These are phyloP conservation scores for Alternaria ethzedia DNA, from an alignment of 2,329 filamentous ascomycete genomes.

Conservation along the genomic window DNA sequence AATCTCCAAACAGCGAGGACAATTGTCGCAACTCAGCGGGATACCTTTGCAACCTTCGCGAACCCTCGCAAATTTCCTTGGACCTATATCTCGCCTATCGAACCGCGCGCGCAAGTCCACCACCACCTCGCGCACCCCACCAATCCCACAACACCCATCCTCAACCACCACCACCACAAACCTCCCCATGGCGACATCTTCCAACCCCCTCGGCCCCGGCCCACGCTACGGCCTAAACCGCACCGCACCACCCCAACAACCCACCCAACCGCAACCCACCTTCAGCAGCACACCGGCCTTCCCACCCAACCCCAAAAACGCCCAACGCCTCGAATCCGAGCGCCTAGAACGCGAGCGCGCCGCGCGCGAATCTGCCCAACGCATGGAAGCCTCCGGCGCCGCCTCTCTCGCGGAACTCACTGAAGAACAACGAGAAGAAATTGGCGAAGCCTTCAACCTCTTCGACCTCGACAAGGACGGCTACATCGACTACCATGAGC, in stretches of 20 bases:
- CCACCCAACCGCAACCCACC: conserved; percentile 24
- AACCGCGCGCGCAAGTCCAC: not conserved
- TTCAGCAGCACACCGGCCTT: conserved; percentile 47
- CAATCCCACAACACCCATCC: conserved; percentile 1
- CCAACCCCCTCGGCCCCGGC: conserved; percentile 61
- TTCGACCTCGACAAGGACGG: conserved; percentile 97
- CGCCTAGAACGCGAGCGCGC: conserved; percentile 51
- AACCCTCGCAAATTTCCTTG: not conserved
- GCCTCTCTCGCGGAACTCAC: conserved; percentile 65
- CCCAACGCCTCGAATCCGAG: conserved; percentile 49
- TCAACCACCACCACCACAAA: not conserved
- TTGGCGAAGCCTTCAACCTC: conserved; percentile 93
- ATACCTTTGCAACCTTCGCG: not conserved
- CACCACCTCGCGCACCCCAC: conserved; percentile 4
- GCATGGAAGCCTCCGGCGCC: conserved; percentile 55
- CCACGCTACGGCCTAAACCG: conserved; percentile 60
- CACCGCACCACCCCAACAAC: conserved; percentile 25
- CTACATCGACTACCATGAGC: conserved; percentile 96
- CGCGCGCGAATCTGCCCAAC: conserved; percentile 43
- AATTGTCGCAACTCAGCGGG: conserved; percentile 8
- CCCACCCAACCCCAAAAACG: conserved; percentile 51
- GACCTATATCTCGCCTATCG: not conserved
- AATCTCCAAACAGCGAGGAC: conserved; percentile 12
- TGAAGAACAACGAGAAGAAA: conserved; percentile 91
- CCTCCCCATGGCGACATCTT: conserved; percentile 57